These are phyloP conservation scores for Lachancea sp. DNA, from an alignment of 805 yeast species.

Conservation along the genomic window DNA sequence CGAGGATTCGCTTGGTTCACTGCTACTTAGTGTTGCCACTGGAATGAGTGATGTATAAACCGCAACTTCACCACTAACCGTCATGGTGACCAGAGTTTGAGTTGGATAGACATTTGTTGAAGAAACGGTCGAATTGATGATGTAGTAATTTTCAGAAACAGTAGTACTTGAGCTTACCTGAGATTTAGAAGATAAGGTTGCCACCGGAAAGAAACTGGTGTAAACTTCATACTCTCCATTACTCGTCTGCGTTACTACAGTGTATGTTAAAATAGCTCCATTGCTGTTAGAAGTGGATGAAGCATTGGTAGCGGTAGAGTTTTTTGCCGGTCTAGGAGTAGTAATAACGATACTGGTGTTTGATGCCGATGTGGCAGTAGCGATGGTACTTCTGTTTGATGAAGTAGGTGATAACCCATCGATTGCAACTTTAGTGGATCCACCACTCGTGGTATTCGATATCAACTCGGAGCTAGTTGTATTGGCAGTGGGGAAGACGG, in stretches of 20 bases:
- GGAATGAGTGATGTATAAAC: constrained; percentile 18
- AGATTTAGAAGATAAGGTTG: constrained; percentile 8
- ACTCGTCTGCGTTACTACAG: constrained; percentile 15
- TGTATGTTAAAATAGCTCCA: constrained; percentile 9
- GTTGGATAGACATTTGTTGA: constrained; percentile 6
- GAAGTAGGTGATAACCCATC: too few species aligned
- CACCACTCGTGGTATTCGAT: neutral
- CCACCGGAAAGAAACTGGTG: constrained; percentile 17
- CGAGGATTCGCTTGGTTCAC: neutral
- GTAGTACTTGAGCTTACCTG: neutral
- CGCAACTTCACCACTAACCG: constrained; percentile 14
- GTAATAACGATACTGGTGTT: neutral
- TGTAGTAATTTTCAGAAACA: neutral
- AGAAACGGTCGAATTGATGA: neutral
- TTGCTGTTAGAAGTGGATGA: constrained; percentile 1
- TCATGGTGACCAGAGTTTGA: constrained; percentile 15
- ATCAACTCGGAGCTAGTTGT: neutral
- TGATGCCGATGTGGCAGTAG: neutral
- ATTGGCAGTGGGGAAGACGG: neutral
- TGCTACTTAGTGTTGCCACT: constrained; percentile 11
- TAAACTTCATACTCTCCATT: constrained; percentile 16
- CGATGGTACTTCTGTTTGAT: neutral
- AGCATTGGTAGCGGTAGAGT: neutral
- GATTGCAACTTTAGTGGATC: too few species aligned
- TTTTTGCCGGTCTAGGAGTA: neutral